phyloP scores from a whole-genome alignment of 805 yeast species.

The Clavispora vitiphila region DNA sequence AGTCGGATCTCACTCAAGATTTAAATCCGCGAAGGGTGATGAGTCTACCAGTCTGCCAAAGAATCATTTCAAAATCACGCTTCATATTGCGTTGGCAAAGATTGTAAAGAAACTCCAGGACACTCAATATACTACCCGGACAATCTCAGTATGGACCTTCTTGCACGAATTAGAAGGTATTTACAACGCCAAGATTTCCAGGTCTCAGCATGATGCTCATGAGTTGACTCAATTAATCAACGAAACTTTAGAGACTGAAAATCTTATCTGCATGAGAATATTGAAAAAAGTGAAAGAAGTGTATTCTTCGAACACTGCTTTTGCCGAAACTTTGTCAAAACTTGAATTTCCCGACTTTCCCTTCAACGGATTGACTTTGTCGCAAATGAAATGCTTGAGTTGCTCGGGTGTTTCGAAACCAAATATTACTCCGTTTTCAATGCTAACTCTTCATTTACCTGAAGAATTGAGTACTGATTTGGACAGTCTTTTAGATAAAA shows the following conservation, averaged over 20 bases:
- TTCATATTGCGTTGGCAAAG: slow-evolving; percentile 54
- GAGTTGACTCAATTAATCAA: slow-evolving; percentile 79
- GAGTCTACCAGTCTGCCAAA: not conserved
- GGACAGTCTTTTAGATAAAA: slow-evolving; percentile 49
- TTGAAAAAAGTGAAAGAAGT: slow-evolving; percentile 16
- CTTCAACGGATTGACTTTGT: slow-evolving; percentile 60
- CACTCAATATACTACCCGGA: slow-evolving; percentile 47
- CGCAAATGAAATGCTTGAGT: slow-evolving; percentile 62
- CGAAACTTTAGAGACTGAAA: slow-evolving; percentile 72
- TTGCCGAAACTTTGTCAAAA: slow-evolving; percentile 5
- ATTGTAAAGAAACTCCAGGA: slow-evolving; percentile 57
- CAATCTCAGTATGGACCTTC: slow-evolving; percentile 74
- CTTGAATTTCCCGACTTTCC: slow-evolving; percentile 60
- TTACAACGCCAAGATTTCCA: slow-evolving; percentile 67
- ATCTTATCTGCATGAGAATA: slow-evolving; percentile 36
- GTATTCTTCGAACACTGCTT: not conserved
- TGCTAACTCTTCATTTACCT: slow-evolving; percentile 74
- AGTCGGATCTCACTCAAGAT: slow-evolving; percentile 9
- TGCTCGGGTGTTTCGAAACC: slow-evolving; percentile 64
- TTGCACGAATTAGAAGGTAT: slow-evolving; percentile 67
- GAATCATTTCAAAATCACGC: slow-evolving; percentile 35
- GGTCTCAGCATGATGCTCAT: slow-evolving; percentile 92
- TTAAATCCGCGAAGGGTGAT: slow-evolving; percentile 2
- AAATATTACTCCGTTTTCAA: slow-evolving; percentile 55
- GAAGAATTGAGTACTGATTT: slow-evolving; percentile 43